phyloP scores from a whole-genome alignment of 2,329 filamentous ascomycete species.

The Alternaria hordeiaustralica region DNA sequence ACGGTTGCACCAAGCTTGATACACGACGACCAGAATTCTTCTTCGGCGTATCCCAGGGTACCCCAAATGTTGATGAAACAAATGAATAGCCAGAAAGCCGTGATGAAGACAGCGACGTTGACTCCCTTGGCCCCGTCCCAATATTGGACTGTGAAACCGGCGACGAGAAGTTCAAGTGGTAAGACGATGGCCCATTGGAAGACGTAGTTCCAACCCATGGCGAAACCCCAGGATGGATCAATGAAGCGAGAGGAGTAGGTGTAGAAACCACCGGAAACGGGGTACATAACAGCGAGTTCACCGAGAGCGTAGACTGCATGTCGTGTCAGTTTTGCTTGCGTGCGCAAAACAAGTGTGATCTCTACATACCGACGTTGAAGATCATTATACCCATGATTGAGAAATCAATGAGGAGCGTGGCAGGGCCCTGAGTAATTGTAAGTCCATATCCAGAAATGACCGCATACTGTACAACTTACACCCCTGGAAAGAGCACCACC shows the following conservation, averaged over 20 bases:
- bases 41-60: constrained; percentile 51
- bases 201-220: constrained; percentile 48
- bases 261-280: constrained; percentile 61
- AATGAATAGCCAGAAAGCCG: constrained; percentile 48
- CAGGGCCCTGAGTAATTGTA: constrained; percentile 34
- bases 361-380: constrained; percentile 47
- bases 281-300: constrained; percentile 66
- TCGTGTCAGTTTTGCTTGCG: constrained; percentile 45
- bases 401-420: constrained; percentile 48
- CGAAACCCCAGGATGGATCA: constrained; percentile 54
- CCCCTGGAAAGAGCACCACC: constrained; percentile 61
- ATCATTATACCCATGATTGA: constrained; percentile 49
- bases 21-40: constrained; percentile 48
- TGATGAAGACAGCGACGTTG: constrained; percentile 45
- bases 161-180: constrained; percentile 49
- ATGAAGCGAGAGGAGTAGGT: constrained; percentile 58
- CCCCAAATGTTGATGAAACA: constrained; percentile 48
- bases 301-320: constrained; percentile 57
- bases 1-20: constrained; percentile 47
- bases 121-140: constrained; percentile 34
- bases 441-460: not conserved
- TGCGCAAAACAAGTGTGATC: not conserved
- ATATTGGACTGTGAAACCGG: constrained; percentile 48
- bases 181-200: constrained; percentile 48
- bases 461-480: constrained; percentile 43